Conservation (phyloP, 2,329 filamentous ascomycete species). For the Microdochium paspali region DNA sequence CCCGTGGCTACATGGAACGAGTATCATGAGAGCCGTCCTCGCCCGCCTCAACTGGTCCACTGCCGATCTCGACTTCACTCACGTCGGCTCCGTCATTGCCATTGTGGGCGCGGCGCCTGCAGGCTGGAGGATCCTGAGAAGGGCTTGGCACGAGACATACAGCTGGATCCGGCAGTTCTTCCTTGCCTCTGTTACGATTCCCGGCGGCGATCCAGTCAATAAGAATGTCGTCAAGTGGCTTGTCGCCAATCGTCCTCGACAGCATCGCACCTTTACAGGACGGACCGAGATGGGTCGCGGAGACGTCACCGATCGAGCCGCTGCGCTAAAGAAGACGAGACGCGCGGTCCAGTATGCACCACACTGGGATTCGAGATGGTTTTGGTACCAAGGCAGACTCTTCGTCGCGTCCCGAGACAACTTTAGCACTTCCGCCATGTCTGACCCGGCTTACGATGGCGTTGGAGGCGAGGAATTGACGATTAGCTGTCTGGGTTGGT, state of each 20-base stretch:
- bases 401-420: constrained; percentile 34
- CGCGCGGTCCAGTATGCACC: constrained; percentile 32
- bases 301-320: constrained; percentile 23
- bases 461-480: constrained; percentile 35
- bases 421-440: constrained; percentile 22
- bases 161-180: constrained; percentile 31
- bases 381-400: constrained; percentile 36
- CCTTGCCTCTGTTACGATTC: constrained; percentile 31
- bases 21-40: constrained; percentile 14
- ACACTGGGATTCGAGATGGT: constrained; percentile 34
- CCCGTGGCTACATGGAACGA: constrained; percentile 21
- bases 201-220: constrained; percentile 33
- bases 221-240: constrained; percentile 34
- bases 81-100: constrained; percentile 32
- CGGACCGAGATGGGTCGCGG: constrained; percentile 26
- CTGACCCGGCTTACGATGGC: constrained; percentile 33
- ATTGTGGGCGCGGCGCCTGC: constrained; percentile 31
- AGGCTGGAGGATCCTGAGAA: constrained; percentile 25
- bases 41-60: not conserved
- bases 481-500: constrained; percentile 40
- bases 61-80: constrained; percentile 28
- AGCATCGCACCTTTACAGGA: constrained; percentile 31
- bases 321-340: constrained; percentile 29
- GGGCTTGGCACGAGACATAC: constrained; percentile 26
- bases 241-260: constrained; percentile 25